Evolutionary conservation across 2,329 filamentous ascomycete species (phyloP).

Genomic region (Plectosphaerella plurivora): DNA sequence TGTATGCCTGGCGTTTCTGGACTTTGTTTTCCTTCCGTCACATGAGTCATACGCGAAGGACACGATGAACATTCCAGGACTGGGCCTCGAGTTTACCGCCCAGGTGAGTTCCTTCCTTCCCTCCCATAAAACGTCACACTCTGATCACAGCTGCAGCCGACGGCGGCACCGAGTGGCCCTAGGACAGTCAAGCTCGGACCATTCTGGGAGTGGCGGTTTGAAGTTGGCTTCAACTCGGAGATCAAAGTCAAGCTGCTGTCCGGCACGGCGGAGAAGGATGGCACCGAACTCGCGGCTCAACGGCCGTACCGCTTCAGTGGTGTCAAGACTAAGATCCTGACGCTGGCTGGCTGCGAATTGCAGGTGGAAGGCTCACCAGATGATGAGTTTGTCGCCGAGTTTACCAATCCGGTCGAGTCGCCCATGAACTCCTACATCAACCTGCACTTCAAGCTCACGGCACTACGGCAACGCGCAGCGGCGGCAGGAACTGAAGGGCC

Average conservation of each 20-base stretch:
- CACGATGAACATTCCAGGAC: neutral
- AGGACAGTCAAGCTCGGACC: constrained; percentile 50
- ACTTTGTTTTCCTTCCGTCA: too few species aligned
- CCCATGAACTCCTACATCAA: constrained; percentile 79
- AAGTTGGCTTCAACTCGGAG: constrained; percentile 50
- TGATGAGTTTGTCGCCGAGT: constrained; percentile 54
- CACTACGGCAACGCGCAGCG: constrained; percentile 59
- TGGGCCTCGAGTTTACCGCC: neutral
- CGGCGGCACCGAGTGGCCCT: constrained; percentile 33
- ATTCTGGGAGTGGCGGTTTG: constrained; percentile 75
- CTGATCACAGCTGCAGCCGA: constrained; percentile 9
- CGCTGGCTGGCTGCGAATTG: constrained; percentile 85
- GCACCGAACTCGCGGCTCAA: constrained; percentile 82
- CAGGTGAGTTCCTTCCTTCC: neutral
- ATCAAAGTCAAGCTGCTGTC: constrained; percentile 59
- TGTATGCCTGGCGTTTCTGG: too few species aligned
- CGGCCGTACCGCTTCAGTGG: constrained; percentile 78
- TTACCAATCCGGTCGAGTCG: constrained; percentile 68
- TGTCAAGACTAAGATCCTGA: constrained; percentile 82
- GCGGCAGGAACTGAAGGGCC: constrained; percentile 55
- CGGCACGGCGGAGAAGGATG: constrained; percentile 89
- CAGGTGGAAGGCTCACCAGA: constrained; percentile 65
- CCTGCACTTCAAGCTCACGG: constrained; percentile 80
- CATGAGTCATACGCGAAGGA: too few species aligned
- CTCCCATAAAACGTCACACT: neutral